These are phyloP conservation scores for Penicillium coprophilum DNA, from an alignment of 495 filamentous ascomycete species.

Conservation along the genomic window DNA sequence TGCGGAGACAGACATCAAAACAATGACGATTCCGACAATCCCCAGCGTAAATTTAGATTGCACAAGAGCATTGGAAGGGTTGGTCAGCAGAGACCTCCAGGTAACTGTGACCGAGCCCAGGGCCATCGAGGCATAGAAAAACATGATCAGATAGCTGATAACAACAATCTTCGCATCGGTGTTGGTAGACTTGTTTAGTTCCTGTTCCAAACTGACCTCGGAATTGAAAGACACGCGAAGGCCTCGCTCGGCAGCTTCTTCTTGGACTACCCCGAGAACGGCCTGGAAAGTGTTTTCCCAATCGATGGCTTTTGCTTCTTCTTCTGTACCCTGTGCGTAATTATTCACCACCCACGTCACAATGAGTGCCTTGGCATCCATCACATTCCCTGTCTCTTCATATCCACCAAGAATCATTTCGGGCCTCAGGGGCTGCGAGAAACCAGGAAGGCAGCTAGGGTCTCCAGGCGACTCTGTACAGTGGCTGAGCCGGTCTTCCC, in stretches of 20 bases:
- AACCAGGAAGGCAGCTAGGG: slow-evolving; percentile 73
- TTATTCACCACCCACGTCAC: slow-evolving; percentile 98
- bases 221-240: slow-evolving; percentile 90
- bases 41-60: slow-evolving; percentile 95
- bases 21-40: slow-evolving; percentile 87
- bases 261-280: slow-evolving; percentile 68
- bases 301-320: slow-evolving; percentile 72
- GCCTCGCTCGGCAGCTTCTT: slow-evolving; percentile 75
- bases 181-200: slow-evolving; percentile 93
- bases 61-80: slow-evolving; percentile 80
- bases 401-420: slow-evolving; percentile 85
- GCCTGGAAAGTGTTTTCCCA: slow-evolving; percentile 80
- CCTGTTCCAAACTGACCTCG: slow-evolving; percentile 88
- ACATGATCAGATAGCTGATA: slow-evolving; percentile 98
- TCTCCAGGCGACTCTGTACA: slow-evolving; percentile 76
- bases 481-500: slow-evolving; percentile 64
- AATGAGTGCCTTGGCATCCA: slow-evolving; percentile 75
- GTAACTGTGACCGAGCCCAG: slow-evolving; percentile 84
- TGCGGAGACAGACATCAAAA: slow-evolving; percentile 94
- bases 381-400: slow-evolving; percentile 61
- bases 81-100: slow-evolving; percentile 68
- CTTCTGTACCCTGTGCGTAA: slow-evolving; percentile 66
- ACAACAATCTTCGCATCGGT: slow-evolving; percentile 97
- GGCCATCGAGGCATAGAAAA: slow-evolving; percentile 90
- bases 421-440: slow-evolving; percentile 79